Base-by-base conservation (phyloP, 1,284 basidiomycete genomes). In the Malassezia globosa region DNA sequence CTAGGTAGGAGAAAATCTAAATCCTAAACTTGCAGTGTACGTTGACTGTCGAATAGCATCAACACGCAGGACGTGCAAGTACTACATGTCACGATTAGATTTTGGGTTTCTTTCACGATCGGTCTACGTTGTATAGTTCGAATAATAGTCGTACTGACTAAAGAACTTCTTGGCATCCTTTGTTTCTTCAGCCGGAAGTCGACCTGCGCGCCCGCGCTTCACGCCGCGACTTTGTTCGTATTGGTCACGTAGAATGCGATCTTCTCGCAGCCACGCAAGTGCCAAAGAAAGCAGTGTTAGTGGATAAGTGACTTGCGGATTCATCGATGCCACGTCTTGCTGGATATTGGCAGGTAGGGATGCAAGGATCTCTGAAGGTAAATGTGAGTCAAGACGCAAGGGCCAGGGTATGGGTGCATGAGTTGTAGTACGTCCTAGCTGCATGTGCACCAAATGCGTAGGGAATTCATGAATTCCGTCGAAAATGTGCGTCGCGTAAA, bases 401-500 rank as follows among this genome's bases (percentile, higher is more conserved):
- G 66, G 65, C 66, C 66, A 69, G 11, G 58, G 51, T 26, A 68
- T 54, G 1, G 60, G 59, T 19, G 52, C 25, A 1, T 50, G 46
- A 3, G 61, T 58, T 0, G 59, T 60, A 6, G 64, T 70, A 2
- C 51, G 58, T 5, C 69, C 69, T 18, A 69, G 45, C 10, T 60
- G 56, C 59, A 71, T 61, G 47, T 71, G 69, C 16, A 64, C 57
- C 13, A 71, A 24, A 39, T 69, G 60, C 0, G 67, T 68, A 5
- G 69, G 69, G 59, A 71, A 71, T n/a, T 48, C 36, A 26, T 68
- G 64, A 14, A 71, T 42, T 0, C 67, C 69, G 40, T 71, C 69
- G 41, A 71, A 71, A 51, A 71, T 71, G 54, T 71, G 69, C 7
- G 69, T 71, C 1, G 69, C 69, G 36, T 61, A 97, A 43, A 97